Percentiles rank a stretch among this genome's conserved stretches.
Conservation (phyloP, 164 flowering plant genomes). For the Dillenia suffruticosa region DNA sequence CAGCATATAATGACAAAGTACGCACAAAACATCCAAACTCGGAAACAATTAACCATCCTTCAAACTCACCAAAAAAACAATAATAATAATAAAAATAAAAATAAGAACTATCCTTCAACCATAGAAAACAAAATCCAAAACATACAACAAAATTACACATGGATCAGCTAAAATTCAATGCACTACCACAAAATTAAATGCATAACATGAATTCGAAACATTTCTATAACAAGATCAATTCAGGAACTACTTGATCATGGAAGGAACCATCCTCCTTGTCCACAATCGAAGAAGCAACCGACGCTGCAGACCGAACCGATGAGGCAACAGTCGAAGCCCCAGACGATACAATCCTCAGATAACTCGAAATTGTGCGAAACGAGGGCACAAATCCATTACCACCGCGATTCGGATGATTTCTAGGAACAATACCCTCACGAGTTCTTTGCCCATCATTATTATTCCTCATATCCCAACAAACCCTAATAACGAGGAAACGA, state of each 20-base stretch:
- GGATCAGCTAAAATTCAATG: background rate
- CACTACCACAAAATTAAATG: background rate
- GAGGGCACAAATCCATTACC: constrained; percentile 55
- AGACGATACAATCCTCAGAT: constrained; percentile 69
- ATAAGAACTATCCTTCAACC: no score
- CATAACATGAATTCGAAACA: background rate
- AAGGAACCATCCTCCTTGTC: constrained; percentile 49
- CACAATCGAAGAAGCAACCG: constrained; percentile 66
- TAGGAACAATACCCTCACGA: constrained; percentile 27
- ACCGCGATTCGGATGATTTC: constrained; percentile 15
- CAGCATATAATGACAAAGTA: no score
- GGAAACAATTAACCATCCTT: no score
- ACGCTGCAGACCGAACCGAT: constrained; percentile 59
- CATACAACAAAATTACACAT: background rate
- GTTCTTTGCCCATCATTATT: constrained; percentile 55
- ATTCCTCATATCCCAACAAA: constrained; percentile 43
- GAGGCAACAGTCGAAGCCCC: constrained; percentile 86
- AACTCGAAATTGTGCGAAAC: constrained; percentile 56
- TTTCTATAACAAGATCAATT: background rate
- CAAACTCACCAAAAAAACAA: no score
- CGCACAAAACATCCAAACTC: no score
- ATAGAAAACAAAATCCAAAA: no score
- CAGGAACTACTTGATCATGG: constrained; percentile 54
- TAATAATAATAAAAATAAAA: no score
- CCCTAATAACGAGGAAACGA: no score